Evolutionary conservation across 2,329 filamentous ascomycete species (phyloP), one percentile per base, ranked within the genome.

Genomic region (Emmonsiellopsis sp.): DNA sequence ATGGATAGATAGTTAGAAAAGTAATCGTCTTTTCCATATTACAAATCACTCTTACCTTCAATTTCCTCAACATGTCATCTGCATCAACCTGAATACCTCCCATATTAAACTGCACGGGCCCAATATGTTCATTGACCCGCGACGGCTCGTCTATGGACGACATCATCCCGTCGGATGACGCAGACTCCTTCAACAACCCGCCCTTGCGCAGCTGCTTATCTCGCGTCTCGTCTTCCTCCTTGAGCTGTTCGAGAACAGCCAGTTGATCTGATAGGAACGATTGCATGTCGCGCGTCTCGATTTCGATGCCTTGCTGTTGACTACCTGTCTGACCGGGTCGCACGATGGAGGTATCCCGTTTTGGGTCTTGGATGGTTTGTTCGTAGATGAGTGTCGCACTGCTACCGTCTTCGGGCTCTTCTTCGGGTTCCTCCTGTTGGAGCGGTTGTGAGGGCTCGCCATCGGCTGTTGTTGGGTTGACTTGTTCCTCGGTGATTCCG

Each of bases 31-130:
- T 26, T 26, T 26, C 20, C 20, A 26, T 26, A 26, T 26, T 26
- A 3, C 20, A 26, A 10, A 30, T 15, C 34, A 13, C 4, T 26
- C 73, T 64, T 72, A 92, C 89, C 81, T 90, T 91, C 56, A 95
- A 76, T 62, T 87, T 82, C 69, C 90, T 86, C 54, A 95, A 73
- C 86, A 94, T 93, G 64, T 95, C 90, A 65, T 95, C 91, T 7
- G 90, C 90, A 70, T 96, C 90, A 32, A 95, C 88, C 67, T 95
- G 90, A 58, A 98, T 96, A 51, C 93, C 93, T 42, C 93, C 93
- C 80, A 98, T 93, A 68, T 98, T 98, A 74, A 97, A 96, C 66
- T 95, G 90, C 59, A 96, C 90, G 0, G 91, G 90, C 0, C 91
- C 91, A 63, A 95, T 95, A 63, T 95, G 90, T 64, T 92, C 87